Percentiles rank a stretch among this genome's conserved stretches.
phyloP scores from a whole-genome alignment of 2,329 filamentous ascomycete genomes.

The Metarhizium robertsii region DNA sequence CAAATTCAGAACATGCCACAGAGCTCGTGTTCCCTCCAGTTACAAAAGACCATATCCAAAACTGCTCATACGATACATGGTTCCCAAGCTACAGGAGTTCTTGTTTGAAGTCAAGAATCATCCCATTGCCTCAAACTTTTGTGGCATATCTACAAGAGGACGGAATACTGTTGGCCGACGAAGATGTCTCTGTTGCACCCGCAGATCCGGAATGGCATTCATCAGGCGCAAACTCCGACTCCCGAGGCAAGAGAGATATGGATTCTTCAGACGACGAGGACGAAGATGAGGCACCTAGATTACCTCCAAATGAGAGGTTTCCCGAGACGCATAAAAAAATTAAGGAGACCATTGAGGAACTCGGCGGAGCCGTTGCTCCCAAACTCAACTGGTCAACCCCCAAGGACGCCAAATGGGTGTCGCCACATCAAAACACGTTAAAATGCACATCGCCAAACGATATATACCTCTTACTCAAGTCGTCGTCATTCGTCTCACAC shows the following conservation, averaged over 20 bases:
- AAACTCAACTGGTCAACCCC: constrained; percentile 98
- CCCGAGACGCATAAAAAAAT: constrained; percentile 69
- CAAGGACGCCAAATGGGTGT: constrained; percentile 93
- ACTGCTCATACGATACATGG: constrained; percentile 93
- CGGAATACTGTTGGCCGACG: constrained; percentile 78
- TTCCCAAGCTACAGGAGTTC: constrained; percentile 73
- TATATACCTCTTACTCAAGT: constrained; percentile 88
- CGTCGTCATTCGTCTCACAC: constrained; percentile 88
- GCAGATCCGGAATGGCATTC: constrained; percentile 45
- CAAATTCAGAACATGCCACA: constrained; percentile 9
- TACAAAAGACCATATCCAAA: constrained; percentile 76
- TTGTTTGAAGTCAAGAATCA: constrained; percentile 77
- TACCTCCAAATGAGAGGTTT: constrained; percentile 49
- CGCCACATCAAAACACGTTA: constrained; percentile 73
- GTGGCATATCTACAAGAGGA: constrained; percentile 84
- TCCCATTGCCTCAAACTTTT: constrained; percentile 67
- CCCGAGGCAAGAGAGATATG: constrained; percentile 25
- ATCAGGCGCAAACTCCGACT: constrained; percentile 16
- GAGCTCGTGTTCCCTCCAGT: constrained; percentile 69
- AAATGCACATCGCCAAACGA: constrained; percentile 85
- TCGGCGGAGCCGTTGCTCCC: constrained; percentile 79
- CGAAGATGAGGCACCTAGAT: constrained; percentile 28
- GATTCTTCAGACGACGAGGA: constrained; percentile 38
- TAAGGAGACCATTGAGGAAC: constrained; percentile 64
- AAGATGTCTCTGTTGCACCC: constrained; percentile 45